phyloP scores from a whole-genome alignment of 2,329 filamentous ascomycete genomes.

The Apiospora hydei region DNA sequence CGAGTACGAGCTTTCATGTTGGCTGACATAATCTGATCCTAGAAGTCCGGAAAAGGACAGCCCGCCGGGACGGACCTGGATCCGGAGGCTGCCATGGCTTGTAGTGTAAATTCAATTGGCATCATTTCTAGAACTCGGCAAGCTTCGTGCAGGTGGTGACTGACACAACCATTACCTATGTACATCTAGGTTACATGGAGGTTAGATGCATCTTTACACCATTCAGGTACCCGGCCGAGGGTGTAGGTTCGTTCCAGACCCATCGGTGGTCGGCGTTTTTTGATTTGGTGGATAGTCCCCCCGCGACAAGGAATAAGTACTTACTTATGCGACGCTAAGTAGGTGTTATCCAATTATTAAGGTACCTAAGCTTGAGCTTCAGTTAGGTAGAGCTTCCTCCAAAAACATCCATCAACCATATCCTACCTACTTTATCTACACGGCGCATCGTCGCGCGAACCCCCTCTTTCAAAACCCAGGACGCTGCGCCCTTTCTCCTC shows the following conservation, averaged over 20 bases:
- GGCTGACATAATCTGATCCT: constrained; percentile 11
- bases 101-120: constrained; percentile 2
- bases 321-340: constrained; percentile 4
- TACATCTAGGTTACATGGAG: background rate
- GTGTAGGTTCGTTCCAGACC: background rate
- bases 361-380: constrained; percentile 3
- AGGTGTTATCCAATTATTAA: background rate
- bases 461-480: background rate
- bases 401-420: constrained; percentile 11
- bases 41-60: background rate
- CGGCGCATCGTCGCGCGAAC: background rate
- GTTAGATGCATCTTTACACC: background rate
- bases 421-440: background rate
- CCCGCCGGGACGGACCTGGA: background rate
- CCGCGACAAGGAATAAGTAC: background rate
- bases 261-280: constrained; percentile 14
- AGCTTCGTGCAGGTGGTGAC: background rate
- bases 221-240: background rate
- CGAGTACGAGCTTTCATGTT: constrained; percentile 3
- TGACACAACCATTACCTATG: background rate
- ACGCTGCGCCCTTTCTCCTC: too few species aligned
- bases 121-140: background rate
- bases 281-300: background rate
- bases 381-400: constrained; percentile 3
- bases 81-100: background rate